phyloP scores from a whole-genome alignment of 2,329 filamentous ascomycete genomes.

The Penicillium sp. region DNA sequence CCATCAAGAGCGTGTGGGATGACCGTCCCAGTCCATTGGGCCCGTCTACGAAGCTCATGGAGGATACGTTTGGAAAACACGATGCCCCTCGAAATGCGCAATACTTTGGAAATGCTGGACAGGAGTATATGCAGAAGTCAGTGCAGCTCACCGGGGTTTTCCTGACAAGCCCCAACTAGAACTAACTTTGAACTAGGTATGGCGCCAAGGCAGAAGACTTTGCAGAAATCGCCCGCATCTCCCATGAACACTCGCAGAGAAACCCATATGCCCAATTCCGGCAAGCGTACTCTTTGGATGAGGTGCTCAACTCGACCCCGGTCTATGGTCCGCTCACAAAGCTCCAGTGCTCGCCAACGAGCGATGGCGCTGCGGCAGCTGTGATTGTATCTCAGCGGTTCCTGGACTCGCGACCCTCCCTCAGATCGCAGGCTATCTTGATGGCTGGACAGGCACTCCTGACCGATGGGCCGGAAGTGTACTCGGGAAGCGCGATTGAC shows the following conservation, averaged over 20 bases:
- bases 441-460: conserved; percentile 85
- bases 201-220: conserved; percentile 83
- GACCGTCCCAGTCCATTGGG: conserved; percentile 79
- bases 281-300: conserved; percentile 82
- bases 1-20: conserved; percentile 77
- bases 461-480: conserved; percentile 80
- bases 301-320: conserved; percentile 73
- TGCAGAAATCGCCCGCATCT: conserved; percentile 88
- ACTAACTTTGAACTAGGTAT: conserved; percentile 55
- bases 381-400: conserved; percentile 87
- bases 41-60: conserved; percentile 75
- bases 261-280: conserved; percentile 98
- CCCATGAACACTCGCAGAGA: conserved; percentile 83
- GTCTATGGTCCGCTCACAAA: conserved; percentile 89
- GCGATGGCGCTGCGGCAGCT: conserved; percentile 84
- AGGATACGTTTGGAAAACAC: conserved; percentile 72
- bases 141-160: conserved; percentile 22
- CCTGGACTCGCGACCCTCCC: conserved; percentile 80
- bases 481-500: conserved; percentile 78
- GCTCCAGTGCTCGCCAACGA: conserved; percentile 95
- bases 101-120: conserved; percentile 91
- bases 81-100: conserved; percentile 84
- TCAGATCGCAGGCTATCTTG: conserved; percentile 75
- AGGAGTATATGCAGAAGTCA: conserved; percentile 91
- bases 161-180: background rate